phyloP scores from a whole-genome alignment of 2,329 filamentous ascomycete species.

The Tolypocladium pustulatum region DNA sequence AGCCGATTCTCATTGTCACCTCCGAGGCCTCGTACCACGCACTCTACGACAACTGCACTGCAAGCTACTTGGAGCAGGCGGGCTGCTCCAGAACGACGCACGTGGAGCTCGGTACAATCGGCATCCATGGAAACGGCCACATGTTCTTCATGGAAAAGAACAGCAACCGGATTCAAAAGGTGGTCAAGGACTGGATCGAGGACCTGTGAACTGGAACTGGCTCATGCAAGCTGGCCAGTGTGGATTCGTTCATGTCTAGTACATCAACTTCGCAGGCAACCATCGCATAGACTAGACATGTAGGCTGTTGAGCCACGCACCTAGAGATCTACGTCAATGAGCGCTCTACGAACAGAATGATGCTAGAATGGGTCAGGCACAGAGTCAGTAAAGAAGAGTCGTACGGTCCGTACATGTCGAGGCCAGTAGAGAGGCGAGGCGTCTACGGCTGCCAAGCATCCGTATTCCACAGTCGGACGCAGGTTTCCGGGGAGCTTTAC shows the following conservation, averaged over 20 bases:
- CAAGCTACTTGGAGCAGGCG: constrained; percentile 30
- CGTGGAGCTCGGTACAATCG: constrained; percentile 24
- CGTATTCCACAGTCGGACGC: too few relatives aligned
- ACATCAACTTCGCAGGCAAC: neutral
- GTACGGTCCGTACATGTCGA: too few relatives aligned
- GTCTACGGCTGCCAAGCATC: too few relatives aligned
- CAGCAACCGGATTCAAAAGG: constrained; percentile 24
- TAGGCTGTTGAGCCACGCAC: too few relatives aligned
- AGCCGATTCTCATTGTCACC: constrained; percentile 17
- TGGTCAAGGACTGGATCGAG: constrained; percentile 13
- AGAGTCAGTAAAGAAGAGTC: too few relatives aligned
- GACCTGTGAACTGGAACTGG: neutral
- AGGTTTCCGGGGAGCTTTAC: too few relatives aligned
- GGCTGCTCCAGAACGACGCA: constrained; percentile 22
- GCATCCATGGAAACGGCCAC: constrained; percentile 34
- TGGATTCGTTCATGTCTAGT: neutral
- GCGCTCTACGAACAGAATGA: too few relatives aligned
- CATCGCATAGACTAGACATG: neutral
- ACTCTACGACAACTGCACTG: constrained; percentile 33
- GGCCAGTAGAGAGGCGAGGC: too few relatives aligned
- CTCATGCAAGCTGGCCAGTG: neutral
- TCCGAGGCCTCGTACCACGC: constrained; percentile 32
- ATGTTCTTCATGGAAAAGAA: constrained; percentile 40
- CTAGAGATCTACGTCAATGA: too few relatives aligned
- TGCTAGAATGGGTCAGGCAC: too few relatives aligned